These are phyloP conservation scores for Ensete glaucum DNA, from an alignment of 176 grass and related monocot genomes.

Conservation along the genomic window DNA sequence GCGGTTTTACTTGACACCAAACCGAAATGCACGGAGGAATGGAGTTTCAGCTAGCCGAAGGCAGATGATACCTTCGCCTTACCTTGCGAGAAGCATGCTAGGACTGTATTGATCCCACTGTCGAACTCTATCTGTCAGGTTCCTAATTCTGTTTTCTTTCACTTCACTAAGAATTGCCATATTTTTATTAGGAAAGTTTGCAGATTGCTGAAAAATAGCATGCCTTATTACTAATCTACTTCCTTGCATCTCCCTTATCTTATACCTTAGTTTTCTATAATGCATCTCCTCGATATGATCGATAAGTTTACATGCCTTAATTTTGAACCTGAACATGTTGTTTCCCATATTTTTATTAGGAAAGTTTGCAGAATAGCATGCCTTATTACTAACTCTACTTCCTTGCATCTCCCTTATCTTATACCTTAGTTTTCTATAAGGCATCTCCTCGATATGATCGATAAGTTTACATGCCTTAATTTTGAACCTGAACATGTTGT, in stretches of 20 bases:
- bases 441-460: no score
- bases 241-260: background rate
- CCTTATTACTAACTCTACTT: background rate
- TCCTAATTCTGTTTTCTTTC: background rate
- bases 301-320: background rate
- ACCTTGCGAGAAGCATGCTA: conserved; percentile 31
- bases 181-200: no score
- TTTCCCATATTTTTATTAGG: no score
- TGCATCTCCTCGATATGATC: no score
- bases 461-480: background rate
- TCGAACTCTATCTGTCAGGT: background rate
- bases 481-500: background rate
- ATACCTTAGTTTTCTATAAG: background rate
- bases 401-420: background rate
- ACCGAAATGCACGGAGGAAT: conserved; percentile 23
- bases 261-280: background rate
- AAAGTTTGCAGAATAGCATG: background rate
- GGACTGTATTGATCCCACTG: conserved; percentile 30
- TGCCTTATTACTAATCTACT: background rate
- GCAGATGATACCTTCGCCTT: conserved; percentile 26
- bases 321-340: background rate
- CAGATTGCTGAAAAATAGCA: background rate
- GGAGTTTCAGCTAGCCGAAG: conserved; percentile 26
- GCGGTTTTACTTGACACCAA: conserved; percentile 33
- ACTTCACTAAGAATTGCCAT: no score